phyloP scores from a whole-genome alignment of 2,329 filamentous ascomycete genomes.

The Thyridium curvatum region DNA sequence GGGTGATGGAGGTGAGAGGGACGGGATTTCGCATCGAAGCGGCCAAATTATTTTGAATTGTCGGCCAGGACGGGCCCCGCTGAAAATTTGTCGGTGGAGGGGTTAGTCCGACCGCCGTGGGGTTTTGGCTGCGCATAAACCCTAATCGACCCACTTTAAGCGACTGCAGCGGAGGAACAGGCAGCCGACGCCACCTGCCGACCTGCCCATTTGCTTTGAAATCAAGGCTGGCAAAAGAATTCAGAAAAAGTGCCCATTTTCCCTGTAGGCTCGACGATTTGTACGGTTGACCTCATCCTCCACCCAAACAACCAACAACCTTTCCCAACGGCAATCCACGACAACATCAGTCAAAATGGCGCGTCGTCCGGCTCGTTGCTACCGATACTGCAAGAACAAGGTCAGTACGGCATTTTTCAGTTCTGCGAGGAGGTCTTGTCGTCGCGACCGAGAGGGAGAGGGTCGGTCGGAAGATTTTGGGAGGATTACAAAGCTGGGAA shows the following conservation, averaged over 20 bases:
- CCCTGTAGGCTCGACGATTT: conserved; percentile 16
- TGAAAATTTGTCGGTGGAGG: neutral
- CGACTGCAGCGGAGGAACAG: conserved; percentile 5
- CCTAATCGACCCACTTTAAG: conserved; percentile 28
- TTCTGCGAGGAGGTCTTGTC: conserved; percentile 6
- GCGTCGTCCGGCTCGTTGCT: conserved; percentile 98
- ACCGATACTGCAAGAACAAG: conserved; percentile 99
- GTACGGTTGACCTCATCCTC: conserved; percentile 16
- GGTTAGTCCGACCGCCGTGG: conserved; percentile 9
- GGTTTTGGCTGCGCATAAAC: conserved; percentile 16
- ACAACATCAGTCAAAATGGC: conserved; percentile 85
- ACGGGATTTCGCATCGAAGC: conserved; percentile 1
- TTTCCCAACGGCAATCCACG: conserved; percentile 38
- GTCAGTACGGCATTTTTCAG: conserved; percentile 45
- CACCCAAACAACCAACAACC: conserved; percentile 29
- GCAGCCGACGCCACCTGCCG: no score
- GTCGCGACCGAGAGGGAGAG: no score
- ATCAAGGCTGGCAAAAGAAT: conserved; percentile 31
- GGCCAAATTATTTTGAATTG: neutral
- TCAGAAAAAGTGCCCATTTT: conserved; percentile 5
- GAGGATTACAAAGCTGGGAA: neutral
- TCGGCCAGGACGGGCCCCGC: neutral
- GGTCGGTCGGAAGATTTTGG: neutral
- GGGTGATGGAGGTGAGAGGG: conserved; percentile 1
- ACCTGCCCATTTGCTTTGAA: conserved; percentile 41